Conservation (phyloP, 192 early-diverging fungal species). For the Polychytrium aggregatum region DNA sequence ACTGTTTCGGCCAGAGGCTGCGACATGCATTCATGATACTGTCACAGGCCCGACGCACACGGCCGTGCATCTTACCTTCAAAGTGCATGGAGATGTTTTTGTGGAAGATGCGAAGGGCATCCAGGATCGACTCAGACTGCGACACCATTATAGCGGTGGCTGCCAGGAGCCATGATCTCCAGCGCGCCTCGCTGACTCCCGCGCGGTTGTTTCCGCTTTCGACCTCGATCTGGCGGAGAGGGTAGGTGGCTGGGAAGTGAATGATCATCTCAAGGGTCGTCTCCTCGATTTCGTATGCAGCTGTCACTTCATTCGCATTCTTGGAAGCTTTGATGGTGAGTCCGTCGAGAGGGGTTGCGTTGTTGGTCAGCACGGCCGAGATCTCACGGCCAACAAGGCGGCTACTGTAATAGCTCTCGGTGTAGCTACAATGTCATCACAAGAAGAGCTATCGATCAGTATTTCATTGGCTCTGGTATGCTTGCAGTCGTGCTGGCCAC, state of each 20-base stretch:
- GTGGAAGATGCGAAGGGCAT: conserved; percentile 65
- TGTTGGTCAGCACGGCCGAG: conserved; percentile 32
- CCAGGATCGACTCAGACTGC: conserved; percentile 70
- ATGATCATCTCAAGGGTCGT: conserved; percentile 63
- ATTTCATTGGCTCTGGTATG: too few relatives aligned
- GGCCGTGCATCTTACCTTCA: conserved; percentile 48
- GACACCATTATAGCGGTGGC: conserved; percentile 45
- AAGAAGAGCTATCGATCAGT: too few relatives aligned
- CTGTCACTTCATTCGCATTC: conserved; percentile 54
- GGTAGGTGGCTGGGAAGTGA: conserved; percentile 55
- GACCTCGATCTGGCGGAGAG: conserved; percentile 61
- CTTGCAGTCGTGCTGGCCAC: too few relatives aligned
- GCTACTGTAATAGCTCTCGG: conserved; percentile 59
- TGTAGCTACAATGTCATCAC: conserved; percentile 42
- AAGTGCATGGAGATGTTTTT: conserved; percentile 87
- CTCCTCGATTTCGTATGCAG: conserved; percentile 67
- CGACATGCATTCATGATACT: too few relatives aligned
- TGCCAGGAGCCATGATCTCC: conserved; percentile 57
- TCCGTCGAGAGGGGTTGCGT: conserved; percentile 39
- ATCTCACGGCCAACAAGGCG: conserved; percentile 52
- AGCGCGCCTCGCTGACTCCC: conserved; percentile 55
- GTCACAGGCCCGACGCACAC: too few relatives aligned
- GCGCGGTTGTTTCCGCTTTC: conserved; percentile 48
- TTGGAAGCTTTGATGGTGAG: conserved; percentile 53
- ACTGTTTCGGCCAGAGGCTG: too few relatives aligned